phyloP scores from a whole-genome alignment of 768 basidiomycete genomes.

The Boletus reticuloceps region DNA sequence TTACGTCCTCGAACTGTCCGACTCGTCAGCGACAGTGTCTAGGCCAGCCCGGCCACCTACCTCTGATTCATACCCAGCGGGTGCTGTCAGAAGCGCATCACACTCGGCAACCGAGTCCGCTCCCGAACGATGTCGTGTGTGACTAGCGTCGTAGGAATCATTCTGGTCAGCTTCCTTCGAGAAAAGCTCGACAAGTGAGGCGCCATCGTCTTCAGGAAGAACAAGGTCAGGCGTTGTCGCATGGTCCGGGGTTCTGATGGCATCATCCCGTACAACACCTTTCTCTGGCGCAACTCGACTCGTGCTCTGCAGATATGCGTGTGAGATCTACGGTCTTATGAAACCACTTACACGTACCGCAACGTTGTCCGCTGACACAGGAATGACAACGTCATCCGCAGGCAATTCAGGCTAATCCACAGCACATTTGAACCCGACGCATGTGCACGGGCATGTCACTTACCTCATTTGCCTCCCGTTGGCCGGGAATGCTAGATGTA shows the following conservation, averaged over 20 bases:
- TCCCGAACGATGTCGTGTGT: not conserved
- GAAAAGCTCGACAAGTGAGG: not conserved
- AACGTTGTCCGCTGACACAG: not conserved
- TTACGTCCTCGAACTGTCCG: not conserved
- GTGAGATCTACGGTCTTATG: not conserved
- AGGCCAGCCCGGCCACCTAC: not conserved
- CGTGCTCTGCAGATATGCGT: not conserved
- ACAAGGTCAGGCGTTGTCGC: slow-evolving; percentile 12
- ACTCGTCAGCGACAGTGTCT: slow-evolving; percentile 1
- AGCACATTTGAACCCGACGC: not conserved
- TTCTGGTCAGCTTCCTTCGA: not conserved
- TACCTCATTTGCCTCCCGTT: not conserved
- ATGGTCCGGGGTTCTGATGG: not conserved
- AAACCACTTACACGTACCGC: not conserved
- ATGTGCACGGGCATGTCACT: not conserved
- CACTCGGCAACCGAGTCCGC: slow-evolving; percentile 17
- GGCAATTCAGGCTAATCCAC: not conserved
- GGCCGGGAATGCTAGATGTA: not conserved
- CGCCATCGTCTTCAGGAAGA: slow-evolving; percentile 8
- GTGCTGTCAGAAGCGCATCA: slow-evolving; percentile 7
- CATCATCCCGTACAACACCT: not conserved
- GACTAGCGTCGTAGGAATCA: not conserved
- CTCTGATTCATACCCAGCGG: slow-evolving; percentile 1
- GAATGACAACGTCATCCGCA: too few species aligned
- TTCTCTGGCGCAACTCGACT: not conserved